Conservation (phyloP, 2,329 filamentous ascomycete genomes). For the Cladosporium sp. region DNA sequence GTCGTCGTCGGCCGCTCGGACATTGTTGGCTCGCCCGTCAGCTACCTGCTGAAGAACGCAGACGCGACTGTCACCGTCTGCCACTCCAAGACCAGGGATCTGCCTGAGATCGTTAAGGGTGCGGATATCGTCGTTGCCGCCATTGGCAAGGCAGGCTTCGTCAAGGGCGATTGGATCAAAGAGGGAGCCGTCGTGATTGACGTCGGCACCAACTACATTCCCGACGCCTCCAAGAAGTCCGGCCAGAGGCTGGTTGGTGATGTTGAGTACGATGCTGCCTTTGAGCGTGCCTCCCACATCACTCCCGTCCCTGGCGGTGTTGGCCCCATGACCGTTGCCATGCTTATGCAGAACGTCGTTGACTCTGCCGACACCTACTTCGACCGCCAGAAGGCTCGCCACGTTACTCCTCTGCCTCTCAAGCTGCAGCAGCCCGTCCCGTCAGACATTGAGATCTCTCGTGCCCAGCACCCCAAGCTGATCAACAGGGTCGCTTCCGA, state of each 20-base stretch:
- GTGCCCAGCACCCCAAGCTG: slow-evolving; percentile 84
- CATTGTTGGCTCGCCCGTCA: slow-evolving; percentile 95
- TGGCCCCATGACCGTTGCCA: slow-evolving; percentile 97
- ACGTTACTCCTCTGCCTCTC: slow-evolving; percentile 76
- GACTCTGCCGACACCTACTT: slow-evolving; percentile 79
- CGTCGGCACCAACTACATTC: slow-evolving; percentile 94
- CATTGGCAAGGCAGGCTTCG: slow-evolving; percentile 80
- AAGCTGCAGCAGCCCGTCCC: slow-evolving; percentile 77
- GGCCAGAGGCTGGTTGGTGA: slow-evolving; percentile 91
- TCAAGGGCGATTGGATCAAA: slow-evolving; percentile 96
- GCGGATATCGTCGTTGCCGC: slow-evolving; percentile 91
- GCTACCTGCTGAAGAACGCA: slow-evolving; percentile 90
- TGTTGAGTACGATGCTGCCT: slow-evolving; percentile 84
- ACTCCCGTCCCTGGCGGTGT: slow-evolving; percentile 96
- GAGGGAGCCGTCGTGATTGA: slow-evolving; percentile 93
- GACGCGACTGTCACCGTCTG: slow-evolving; percentile 96
- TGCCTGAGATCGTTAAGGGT: slow-evolving; percentile 69
- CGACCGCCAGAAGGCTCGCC: slow-evolving; percentile 74
- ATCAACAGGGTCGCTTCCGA: slow-evolving; percentile 83
- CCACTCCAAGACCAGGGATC: slow-evolving; percentile 77
- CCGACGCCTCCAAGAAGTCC: slow-evolving; percentile 85
- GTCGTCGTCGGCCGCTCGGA: slow-evolving; percentile 94
- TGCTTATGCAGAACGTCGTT: slow-evolving; percentile 94
- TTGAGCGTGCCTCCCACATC: slow-evolving; percentile 83
- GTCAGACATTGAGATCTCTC: slow-evolving; percentile 91